These are phyloP conservation scores for Dryas alaskensis DNA, from an alignment of 306 rosid species.

Conservation along the genomic window DNA sequence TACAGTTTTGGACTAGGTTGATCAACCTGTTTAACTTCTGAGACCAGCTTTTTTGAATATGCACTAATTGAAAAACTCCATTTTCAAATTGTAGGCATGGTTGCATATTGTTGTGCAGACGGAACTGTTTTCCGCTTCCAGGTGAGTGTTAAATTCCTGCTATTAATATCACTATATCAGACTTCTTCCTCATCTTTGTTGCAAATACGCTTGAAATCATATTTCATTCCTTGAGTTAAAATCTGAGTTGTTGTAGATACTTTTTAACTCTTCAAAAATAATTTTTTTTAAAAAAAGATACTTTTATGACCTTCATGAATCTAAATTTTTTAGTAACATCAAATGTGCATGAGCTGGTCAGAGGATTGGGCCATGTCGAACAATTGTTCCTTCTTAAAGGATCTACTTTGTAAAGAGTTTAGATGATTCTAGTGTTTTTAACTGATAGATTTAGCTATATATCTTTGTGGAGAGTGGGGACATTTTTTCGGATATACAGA, in stretches of 20 bases:
- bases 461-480: background rate
- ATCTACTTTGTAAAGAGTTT: background rate
- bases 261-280: background rate
- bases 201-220: too few species aligned
- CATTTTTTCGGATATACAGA: background rate
- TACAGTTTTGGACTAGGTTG: background rate
- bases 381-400: background rate
- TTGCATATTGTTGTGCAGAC: slow-evolving; percentile 79
- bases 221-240: too few species aligned
- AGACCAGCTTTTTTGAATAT: background rate
- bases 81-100: slow-evolving; percentile 63
- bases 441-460: background rate
- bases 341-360: background rate
- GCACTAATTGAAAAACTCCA: slow-evolving; percentile 5
- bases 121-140: slow-evolving; percentile 75
- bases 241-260: background rate
- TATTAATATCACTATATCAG: background rate
- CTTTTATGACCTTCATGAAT: background rate
- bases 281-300: too few species aligned
- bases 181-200: background rate
- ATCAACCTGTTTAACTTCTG: background rate
- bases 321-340: background rate
- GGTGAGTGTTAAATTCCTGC: slow-evolving; percentile 42
- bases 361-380: background rate
- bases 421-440: background rate